phyloP scores from a whole-genome alignment of 768 basidiomycete species.

The Phanerochaete carnosa region DNA sequence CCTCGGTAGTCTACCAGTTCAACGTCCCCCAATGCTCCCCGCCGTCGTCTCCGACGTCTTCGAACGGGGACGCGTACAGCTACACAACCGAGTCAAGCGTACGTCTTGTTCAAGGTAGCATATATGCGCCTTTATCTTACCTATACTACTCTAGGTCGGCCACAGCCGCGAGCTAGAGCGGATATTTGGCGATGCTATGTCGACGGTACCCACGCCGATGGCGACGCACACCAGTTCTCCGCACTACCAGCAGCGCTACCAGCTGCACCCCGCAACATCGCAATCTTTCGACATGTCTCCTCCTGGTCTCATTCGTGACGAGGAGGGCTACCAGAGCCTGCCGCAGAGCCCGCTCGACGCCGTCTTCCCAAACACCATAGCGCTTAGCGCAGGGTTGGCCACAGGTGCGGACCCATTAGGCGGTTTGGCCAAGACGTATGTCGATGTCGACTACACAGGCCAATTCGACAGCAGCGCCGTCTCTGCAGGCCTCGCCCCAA shows the following conservation, averaged over 20 bases:
- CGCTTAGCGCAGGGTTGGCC: background rate
- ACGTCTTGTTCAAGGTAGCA: constrained; percentile 4
- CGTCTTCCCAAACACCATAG: constrained; percentile 6
- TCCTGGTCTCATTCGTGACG: constrained; percentile 20
- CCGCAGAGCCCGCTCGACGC: constrained; percentile 24
- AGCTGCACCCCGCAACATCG: background rate
- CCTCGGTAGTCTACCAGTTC: constrained; percentile 25
- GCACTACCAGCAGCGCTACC: constrained; percentile 6
- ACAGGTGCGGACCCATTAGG: constrained; percentile 7
- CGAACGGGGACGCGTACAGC: constrained; percentile 16
- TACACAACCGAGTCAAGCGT: constrained; percentile 22
- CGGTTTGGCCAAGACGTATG: constrained; percentile 1
- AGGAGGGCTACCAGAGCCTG: constrained; percentile 26
- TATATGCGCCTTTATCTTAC: background rate
- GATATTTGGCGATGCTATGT: constrained; percentile 13
- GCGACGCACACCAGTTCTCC: constrained; percentile 7
- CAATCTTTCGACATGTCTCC: constrained; percentile 10
- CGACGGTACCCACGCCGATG: background rate
- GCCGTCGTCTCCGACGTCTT: constrained; percentile 22
- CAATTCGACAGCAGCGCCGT: background rate
- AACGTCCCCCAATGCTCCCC: constrained; percentile 17
- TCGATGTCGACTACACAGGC: background rate
- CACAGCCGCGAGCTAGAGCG: constrained; percentile 18
- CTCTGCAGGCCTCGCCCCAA: background rate
- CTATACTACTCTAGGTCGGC: constrained; percentile 15